phyloP scores from a whole-genome alignment of 2,329 filamentous ascomycete genomes.

The Westerdykella ornata region DNA sequence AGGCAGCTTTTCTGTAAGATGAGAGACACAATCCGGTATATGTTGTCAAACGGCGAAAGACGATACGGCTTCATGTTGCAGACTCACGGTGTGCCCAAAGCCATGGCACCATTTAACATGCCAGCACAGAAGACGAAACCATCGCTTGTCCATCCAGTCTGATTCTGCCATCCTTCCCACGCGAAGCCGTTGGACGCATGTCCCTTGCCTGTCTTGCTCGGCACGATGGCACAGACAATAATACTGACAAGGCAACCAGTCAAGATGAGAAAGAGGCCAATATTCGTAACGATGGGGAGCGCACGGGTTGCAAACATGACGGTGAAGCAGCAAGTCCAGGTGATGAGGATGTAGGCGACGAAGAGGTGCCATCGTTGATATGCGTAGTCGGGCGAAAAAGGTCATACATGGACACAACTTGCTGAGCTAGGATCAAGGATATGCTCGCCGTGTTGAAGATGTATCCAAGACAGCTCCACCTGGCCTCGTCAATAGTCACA shows the following conservation, averaged over 20 bases:
- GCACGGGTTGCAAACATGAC: slow-evolving; percentile 52
- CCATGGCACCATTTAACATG: slow-evolving; percentile 63
- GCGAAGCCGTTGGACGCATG: slow-evolving; percentile 40
- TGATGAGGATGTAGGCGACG: slow-evolving; percentile 43
- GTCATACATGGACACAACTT: slow-evolving; percentile 45
- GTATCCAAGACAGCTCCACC: slow-evolving; percentile 49
- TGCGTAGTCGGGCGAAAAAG: slow-evolving; percentile 43
- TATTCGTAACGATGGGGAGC: slow-evolving; percentile 48
- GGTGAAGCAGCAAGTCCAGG: slow-evolving; percentile 42
- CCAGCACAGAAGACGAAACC: slow-evolving; percentile 60
- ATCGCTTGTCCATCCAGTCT: slow-evolving; percentile 43
- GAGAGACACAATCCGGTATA: slow-evolving; percentile 53
- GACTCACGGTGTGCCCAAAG: slow-evolving; percentile 53
- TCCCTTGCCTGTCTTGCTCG: slow-evolving; percentile 39
- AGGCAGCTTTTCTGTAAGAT: slow-evolving; percentile 52
- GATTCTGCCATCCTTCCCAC: slow-evolving; percentile 44
- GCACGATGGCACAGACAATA: slow-evolving; percentile 52
- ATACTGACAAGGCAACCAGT: slow-evolving; percentile 51
- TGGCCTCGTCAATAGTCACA: slow-evolving; percentile 9
- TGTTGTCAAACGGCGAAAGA: not conserved
- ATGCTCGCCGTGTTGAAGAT: slow-evolving; percentile 42
- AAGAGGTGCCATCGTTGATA: slow-evolving; percentile 49
- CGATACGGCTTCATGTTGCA: not conserved
- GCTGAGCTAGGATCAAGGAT: slow-evolving; percentile 42
- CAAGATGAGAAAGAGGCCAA: slow-evolving; percentile 50